Conservation (phyloP, 2,329 filamentous ascomycete genomes). For the Sodiomyces alkalinus region DNA sequence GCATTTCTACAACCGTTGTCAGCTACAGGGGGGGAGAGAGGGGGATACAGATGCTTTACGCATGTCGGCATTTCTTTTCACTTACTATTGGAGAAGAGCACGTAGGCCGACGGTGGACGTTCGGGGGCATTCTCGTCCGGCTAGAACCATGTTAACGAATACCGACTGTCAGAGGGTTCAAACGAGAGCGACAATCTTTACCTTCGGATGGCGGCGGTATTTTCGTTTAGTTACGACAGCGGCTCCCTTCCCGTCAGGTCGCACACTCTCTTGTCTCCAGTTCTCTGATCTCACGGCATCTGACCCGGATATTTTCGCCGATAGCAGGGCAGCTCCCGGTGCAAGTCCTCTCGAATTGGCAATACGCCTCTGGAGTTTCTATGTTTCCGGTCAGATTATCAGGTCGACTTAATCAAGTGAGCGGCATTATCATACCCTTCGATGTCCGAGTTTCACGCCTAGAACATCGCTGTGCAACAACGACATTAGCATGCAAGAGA, state of each 20-base stretch:
- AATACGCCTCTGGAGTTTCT: conserved; percentile 77
- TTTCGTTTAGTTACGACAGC: conserved; percentile 48
- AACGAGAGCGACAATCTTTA: conserved; percentile 17
- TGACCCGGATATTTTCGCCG: conserved; percentile 30
- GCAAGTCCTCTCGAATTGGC: conserved; percentile 54
- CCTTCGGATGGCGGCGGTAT: conserved; percentile 65
- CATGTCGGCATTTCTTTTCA: too few relatives aligned
- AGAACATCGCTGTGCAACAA: conserved; percentile 42
- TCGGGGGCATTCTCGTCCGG: conserved; percentile 69
- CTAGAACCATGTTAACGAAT: conserved; percentile 21
- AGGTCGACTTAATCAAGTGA: too few relatives aligned
- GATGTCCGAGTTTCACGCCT: conserved; percentile 66
- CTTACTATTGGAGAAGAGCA: conserved; percentile 73
- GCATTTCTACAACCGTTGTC: conserved; percentile 40
- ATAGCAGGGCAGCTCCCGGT: conserved; percentile 34
- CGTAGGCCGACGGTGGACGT: conserved; percentile 67
- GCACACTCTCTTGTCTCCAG: conserved; percentile 30
- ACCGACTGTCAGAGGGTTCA: neutral
- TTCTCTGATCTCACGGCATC: conserved; percentile 42
- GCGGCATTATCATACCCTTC: conserved; percentile 64
- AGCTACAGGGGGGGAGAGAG: too few relatives aligned
- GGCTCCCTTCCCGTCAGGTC: conserved; percentile 21
- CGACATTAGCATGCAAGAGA: neutral
- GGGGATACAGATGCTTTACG: neutral
- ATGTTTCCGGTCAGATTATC: too few relatives aligned